These are phyloP conservation scores for Microdochium bolleyi DNA, from an alignment of 2,329 filamentous ascomycete species.

Conservation along the genomic window DNA sequence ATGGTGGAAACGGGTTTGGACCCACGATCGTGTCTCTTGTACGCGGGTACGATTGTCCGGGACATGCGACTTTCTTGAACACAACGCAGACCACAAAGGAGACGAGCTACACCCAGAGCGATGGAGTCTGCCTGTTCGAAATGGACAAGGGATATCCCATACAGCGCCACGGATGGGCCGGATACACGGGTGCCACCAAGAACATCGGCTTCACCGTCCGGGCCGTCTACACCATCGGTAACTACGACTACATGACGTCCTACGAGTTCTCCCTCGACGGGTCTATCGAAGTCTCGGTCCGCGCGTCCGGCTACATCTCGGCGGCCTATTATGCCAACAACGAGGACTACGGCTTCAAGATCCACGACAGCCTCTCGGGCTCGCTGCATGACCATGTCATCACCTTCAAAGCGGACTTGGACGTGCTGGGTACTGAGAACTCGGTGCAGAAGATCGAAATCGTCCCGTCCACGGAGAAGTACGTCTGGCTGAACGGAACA, in stretches of 20 bases:
- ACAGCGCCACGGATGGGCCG: conserved; percentile 22
- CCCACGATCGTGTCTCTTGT: conserved; percentile 18
- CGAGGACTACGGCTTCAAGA: conserved; percentile 38
- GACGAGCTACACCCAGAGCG: conserved; percentile 21
- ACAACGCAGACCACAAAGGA: conserved; percentile 11
- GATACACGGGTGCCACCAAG: conserved; percentile 10
- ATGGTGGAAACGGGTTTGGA: not conserved
- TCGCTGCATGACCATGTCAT: conserved; percentile 49
- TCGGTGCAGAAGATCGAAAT: conserved; percentile 27
- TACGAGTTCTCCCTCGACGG: conserved; percentile 31
- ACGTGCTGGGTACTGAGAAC: conserved; percentile 39
- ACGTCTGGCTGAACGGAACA: conserved; percentile 40
- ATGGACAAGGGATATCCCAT: conserved; percentile 26
- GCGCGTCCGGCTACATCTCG: conserved; percentile 47
- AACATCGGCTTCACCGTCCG: conserved; percentile 24
- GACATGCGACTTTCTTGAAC: conserved; percentile 16
- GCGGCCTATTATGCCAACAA: conserved; percentile 36
- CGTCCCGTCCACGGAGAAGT: conserved; percentile 22
- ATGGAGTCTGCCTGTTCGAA: conserved; percentile 33
- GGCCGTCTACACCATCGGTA: conserved; percentile 29
- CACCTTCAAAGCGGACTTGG: conserved; percentile 46
- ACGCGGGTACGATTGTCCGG: conserved; percentile 16
- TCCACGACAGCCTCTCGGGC: conserved; percentile 37
- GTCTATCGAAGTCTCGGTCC: conserved; percentile 26
- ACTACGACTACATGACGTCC: conserved; percentile 32